These are phyloP conservation scores for Rhizopus delemar DNA, from an alignment of 371 early-diverging fungal species.

Conservation along the genomic window DNA sequence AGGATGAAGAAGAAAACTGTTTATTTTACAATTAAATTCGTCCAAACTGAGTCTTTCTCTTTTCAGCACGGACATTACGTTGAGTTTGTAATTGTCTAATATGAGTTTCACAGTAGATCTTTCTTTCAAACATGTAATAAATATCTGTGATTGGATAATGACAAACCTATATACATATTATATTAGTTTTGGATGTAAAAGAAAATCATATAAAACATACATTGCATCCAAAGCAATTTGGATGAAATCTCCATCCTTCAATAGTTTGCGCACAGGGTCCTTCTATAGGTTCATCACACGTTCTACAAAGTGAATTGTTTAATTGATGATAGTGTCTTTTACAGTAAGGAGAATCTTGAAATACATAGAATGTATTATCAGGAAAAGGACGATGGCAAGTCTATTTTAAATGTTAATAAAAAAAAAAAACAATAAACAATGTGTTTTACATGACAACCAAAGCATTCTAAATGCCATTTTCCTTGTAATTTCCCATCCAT, in stretches of 20 bases:
- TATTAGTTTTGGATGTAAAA: conserved; percentile 46
- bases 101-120: conserved; percentile 79
- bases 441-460: conserved; percentile 54
- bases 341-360: conserved; percentile 81
- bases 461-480: conserved; percentile 74
- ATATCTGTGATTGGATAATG: conserved; percentile 68
- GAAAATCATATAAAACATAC: conserved; percentile 19
- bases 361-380: conserved; percentile 85
- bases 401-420: conserved; percentile 11
- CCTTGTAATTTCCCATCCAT: conserved; percentile 76
- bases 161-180: conserved; percentile 57
- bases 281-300: conserved; percentile 80
- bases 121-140: conserved; percentile 78
- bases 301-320: conserved; percentile 78
- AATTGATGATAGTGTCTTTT: conserved; percentile 79
- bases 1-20: background rate
- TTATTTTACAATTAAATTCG: conserved; percentile 27
- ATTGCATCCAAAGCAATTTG: conserved; percentile 45
- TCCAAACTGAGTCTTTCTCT: conserved; percentile 67
- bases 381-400: conserved; percentile 80
- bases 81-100: conserved; percentile 68
- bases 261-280: conserved; percentile 83
- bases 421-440: conserved; percentile 5
- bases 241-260: conserved; percentile 63
- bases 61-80: conserved; percentile 65